A percentile compares a stretch with the other conserved stretches of the same genome.
These are phyloP conservation scores for Talaromyces wortmannii DNA, from an alignment of 495 filamentous ascomycete genomes.

Conservation along the genomic window DNA sequence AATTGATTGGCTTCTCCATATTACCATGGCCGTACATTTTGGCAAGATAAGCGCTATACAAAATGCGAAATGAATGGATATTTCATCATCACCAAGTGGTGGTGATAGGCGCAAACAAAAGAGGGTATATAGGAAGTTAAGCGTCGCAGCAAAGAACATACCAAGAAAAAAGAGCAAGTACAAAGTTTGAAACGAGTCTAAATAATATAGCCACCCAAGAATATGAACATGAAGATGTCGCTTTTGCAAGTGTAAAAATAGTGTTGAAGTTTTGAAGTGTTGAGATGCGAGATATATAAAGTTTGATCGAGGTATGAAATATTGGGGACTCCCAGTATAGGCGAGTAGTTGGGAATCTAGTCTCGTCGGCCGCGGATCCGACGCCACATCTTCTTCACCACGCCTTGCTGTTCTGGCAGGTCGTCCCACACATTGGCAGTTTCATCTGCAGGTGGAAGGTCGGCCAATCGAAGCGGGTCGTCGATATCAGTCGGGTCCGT, in stretches of 20 bases:
- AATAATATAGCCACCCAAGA: background rate
- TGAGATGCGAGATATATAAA: background rate
- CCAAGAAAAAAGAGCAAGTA: background rate
- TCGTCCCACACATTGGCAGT: conserved; percentile 36
- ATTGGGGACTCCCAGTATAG: too few species aligned
- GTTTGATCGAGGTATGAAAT: background rate
- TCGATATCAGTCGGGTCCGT: conserved; percentile 43
- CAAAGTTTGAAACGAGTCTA: background rate
- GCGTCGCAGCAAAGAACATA: background rate
- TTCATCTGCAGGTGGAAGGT: conserved; percentile 41
- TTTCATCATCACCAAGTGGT: background rate
- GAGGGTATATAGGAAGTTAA: background rate
- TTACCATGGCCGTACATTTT: too few species aligned
- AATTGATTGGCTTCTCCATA: too few species aligned
- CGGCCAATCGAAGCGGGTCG: conserved; percentile 47
- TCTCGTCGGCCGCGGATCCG: conserved; percentile 25
- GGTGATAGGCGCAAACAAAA: background rate
- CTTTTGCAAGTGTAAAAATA: background rate
- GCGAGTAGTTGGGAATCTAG: background rate
- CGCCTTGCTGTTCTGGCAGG: conserved; percentile 30
- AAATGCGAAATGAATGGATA: background rate
- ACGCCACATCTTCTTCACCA: conserved; percentile 51
- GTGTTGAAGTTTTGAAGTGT: too few species aligned
- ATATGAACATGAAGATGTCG: background rate
- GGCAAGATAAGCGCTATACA: too few species aligned